Percentiles rank a stretch among this genome's conserved stretches.
Conservation (phyloP, 2,329 filamentous ascomycete species). For the Epichloe uncinata region DNA sequence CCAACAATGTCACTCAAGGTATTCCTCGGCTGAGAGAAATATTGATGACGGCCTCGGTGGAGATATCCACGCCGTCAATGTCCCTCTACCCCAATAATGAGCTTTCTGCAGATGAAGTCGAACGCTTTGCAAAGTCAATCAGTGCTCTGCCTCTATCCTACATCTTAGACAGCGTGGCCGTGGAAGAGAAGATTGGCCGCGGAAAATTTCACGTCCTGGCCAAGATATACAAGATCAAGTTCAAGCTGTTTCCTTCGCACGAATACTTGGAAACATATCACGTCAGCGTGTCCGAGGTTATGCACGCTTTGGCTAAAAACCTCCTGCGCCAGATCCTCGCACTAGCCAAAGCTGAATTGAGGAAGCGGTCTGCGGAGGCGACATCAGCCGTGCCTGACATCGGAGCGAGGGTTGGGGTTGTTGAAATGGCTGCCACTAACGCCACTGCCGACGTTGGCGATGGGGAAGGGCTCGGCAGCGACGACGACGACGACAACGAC, state of each 20-base stretch:
- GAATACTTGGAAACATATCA: constrained; percentile 83
- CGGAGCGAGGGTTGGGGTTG: constrained; percentile 36
- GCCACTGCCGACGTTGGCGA: constrained; percentile 21
- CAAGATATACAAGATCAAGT: constrained; percentile 71
- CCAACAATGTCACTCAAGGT: constrained; percentile 97
- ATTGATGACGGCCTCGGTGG: constrained; percentile 86
- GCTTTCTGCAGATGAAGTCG: constrained; percentile 52
- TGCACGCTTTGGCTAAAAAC: constrained; percentile 65
- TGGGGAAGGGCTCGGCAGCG: constrained; percentile 38
- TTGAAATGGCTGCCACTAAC: constrained; percentile 33
- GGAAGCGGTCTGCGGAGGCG: constrained; percentile 56
- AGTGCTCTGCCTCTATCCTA: constrained; percentile 74
- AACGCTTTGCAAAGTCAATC: constrained; percentile 83
- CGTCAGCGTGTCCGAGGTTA: constrained; percentile 65
- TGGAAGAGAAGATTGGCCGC: constrained; percentile 66
- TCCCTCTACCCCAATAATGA: constrained; percentile 66
- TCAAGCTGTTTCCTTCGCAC: constrained; percentile 70
- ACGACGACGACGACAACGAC: constrained; percentile 65
- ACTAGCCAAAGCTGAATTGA: constrained; percentile 64
- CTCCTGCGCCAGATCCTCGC: constrained; percentile 61
- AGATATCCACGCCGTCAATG: constrained; percentile 86
- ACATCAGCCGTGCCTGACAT: constrained; percentile 67
- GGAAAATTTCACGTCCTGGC: constrained; percentile 56
- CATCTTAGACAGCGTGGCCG: constrained; percentile 66
- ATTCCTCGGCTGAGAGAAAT: constrained; percentile 96